These are phyloP conservation scores for Hygrophila difformis DNA, from an alignment of 257 asterid species.

Conservation along the genomic window DNA sequence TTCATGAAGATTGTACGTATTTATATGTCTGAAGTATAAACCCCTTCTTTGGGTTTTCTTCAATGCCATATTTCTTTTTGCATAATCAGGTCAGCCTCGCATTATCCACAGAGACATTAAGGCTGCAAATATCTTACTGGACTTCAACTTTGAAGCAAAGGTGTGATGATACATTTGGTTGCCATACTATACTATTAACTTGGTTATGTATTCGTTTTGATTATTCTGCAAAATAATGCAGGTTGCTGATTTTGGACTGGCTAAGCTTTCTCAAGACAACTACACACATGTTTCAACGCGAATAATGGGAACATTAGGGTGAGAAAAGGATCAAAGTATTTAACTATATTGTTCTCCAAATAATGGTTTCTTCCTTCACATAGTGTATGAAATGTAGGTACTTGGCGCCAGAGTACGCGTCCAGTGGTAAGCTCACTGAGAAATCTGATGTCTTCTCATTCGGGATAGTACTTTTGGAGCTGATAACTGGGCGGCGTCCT, in stretches of 20 bases:
- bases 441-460: constrained; percentile 82
- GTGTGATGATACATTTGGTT: constrained; percentile 25
- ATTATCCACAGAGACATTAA: constrained; percentile 87
- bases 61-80: too few relatives aligned
- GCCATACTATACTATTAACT: too few relatives aligned
- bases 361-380: too few relatives aligned
- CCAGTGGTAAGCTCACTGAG: constrained; percentile 84
- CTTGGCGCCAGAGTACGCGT: constrained; percentile 91
- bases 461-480: constrained; percentile 76
- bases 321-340: not conserved
- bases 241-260: constrained; percentile 97
- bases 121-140: constrained; percentile 73
- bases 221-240: too few relatives aligned
- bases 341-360: not conserved
- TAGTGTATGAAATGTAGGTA: too few relatives aligned
- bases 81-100: constrained; percentile 72
- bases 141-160: constrained; percentile 64
- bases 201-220: too few relatives aligned
- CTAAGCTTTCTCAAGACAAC: constrained; percentile 71
- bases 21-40: not conserved
- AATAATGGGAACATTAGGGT: constrained; percentile 98
- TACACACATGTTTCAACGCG: constrained; percentile 88
- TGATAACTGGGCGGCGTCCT: constrained; percentile 73
- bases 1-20: not conserved
- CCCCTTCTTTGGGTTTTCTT: too few relatives aligned